These are phyloP conservation scores for Stemphylium vesicarium DNA, from an alignment of 2,329 filamentous ascomycete species.

Conservation along the genomic window DNA sequence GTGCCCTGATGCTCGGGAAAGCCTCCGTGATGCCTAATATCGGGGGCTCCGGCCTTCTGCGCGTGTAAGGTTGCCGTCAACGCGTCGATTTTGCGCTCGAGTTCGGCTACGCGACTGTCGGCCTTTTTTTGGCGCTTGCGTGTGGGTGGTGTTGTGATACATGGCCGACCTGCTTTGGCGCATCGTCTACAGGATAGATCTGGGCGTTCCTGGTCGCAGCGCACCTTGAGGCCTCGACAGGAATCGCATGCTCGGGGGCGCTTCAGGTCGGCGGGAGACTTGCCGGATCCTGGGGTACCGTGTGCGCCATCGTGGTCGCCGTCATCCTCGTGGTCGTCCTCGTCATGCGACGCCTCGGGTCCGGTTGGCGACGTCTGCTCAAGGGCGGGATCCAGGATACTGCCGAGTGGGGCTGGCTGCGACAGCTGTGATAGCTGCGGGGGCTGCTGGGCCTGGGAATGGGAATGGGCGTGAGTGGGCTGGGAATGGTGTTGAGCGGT, in stretches of 20 bases:
- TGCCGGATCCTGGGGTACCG: slow-evolving; percentile 39
- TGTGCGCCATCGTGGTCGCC: slow-evolving; percentile 38
- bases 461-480: slow-evolving; percentile 12
- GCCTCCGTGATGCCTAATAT: slow-evolving; percentile 29
- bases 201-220: slow-evolving; percentile 78
- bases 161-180: slow-evolving; percentile 77
- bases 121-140: slow-evolving; percentile 91
- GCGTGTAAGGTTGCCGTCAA: slow-evolving; percentile 80
- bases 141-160: slow-evolving; percentile 69
- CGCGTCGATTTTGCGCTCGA: slow-evolving; percentile 92
- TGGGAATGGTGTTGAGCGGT: slow-evolving; percentile 25
- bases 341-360: slow-evolving; percentile 30
- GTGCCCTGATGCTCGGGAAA: slow-evolving; percentile 29
- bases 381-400: slow-evolving; percentile 40
- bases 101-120: slow-evolving; percentile 84
- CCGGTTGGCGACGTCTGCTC: slow-evolving; percentile 39
- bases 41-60: slow-evolving; percentile 40
- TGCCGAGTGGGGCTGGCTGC: slow-evolving; percentile 24
- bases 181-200: slow-evolving; percentile 70
- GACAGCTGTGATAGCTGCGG: slow-evolving; percentile 16
- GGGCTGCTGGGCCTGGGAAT: slow-evolving; percentile 14
- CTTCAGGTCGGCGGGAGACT: slow-evolving; percentile 50
- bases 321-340: slow-evolving; percentile 40
- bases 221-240: slow-evolving; percentile 64
- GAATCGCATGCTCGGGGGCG: slow-evolving; percentile 56